Base-by-base conservation (phyloP, 2,329 filamentous ascomycete genomes). In the Escovopsis weberi region DNA sequence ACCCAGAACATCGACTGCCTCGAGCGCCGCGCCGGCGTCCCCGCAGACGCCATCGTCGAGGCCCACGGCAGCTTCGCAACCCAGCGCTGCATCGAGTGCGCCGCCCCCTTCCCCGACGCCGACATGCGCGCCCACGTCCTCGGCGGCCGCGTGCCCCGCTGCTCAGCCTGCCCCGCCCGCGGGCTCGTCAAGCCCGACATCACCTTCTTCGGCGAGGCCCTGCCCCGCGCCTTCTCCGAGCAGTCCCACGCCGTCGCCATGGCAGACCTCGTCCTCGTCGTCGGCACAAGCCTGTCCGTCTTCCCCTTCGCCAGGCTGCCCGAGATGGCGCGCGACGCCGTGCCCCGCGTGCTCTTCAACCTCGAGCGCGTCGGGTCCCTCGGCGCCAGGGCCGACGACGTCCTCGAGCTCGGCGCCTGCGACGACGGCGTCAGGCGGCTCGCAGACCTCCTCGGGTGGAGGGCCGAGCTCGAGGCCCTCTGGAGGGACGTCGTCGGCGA, bases 1-100 rank as follows among this genome's bases (percentile, higher is more conserved):
- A 95, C 91, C 0, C 91, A 98, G 58, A 98, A 98, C 56, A 96
- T 98, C 51, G 91, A 98, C 64, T 94, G 87, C 54, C 72, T 98
- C 11, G 91, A 98, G 63, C 77, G 88, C 19, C 72, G 76, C 51
- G 91, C 89, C 11, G 91, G 91, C 26, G 79, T 98, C 1, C 84
- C 87, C 0, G 71, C 67, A 0, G 78, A 89, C 2, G 79, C 75
- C 60, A 88, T 98, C 40, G 72, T 98, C 30, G 89, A 96, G 62
- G 91, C 91, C 0, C 91, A 98, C 59, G 91, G 91, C 38, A 94
- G 86, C 59, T 98, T 96, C 58, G 89, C 89, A 19, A 77, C 75
- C 1, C 89, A 96, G 63, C 75, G 81, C 50, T 98, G 91, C 60
- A 88, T 96, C 53, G 86, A 94, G 23, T 98, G 91, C 68, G 78